phyloP scores from a whole-genome alignment of 768 basidiomycete species.

The Pleurotus sapidus region DNA sequence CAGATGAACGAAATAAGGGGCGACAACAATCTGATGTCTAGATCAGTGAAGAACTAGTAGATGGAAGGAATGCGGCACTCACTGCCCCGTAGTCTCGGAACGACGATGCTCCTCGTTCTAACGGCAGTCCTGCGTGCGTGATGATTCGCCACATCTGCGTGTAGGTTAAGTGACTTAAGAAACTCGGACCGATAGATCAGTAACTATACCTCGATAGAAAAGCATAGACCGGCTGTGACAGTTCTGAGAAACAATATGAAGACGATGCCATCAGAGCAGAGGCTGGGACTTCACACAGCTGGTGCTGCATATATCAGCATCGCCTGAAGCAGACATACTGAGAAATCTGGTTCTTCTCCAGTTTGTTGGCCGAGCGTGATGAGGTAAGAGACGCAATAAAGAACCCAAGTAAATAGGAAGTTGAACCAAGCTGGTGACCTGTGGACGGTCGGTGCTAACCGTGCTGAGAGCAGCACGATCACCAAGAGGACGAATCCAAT shows the following conservation, averaged over 20 bases:
- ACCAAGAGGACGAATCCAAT: not conserved
- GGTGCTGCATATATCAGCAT: conserved; percentile 1
- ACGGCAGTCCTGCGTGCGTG: not conserved
- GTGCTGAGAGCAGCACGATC: not conserved
- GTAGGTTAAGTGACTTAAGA: not conserved
- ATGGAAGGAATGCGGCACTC: not conserved
- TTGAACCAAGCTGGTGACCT: conserved; percentile 1
- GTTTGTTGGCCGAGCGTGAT: conserved; percentile 2
- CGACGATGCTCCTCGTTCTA: not conserved
- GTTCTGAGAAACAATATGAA: not conserved
- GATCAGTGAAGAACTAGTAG: too few relatives aligned
- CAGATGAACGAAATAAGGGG: not conserved
- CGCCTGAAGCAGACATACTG: not conserved
- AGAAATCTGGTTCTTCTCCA: not conserved
- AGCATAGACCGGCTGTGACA: not conserved
- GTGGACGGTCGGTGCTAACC: not conserved
- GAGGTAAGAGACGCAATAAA: not conserved
- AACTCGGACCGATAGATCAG: not conserved
- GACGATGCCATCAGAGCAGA: not conserved
- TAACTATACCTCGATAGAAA: not conserved
- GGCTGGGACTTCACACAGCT: not conserved
- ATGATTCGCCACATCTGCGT: conserved; percentile 1
- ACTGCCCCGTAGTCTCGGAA: not conserved
- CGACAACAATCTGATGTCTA: not conserved
- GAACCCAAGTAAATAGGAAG: not conserved